Evolutionary conservation across 2,329 filamentous ascomycete species (phyloP).

Genomic region (Ophiostoma pallidulum): DNA sequence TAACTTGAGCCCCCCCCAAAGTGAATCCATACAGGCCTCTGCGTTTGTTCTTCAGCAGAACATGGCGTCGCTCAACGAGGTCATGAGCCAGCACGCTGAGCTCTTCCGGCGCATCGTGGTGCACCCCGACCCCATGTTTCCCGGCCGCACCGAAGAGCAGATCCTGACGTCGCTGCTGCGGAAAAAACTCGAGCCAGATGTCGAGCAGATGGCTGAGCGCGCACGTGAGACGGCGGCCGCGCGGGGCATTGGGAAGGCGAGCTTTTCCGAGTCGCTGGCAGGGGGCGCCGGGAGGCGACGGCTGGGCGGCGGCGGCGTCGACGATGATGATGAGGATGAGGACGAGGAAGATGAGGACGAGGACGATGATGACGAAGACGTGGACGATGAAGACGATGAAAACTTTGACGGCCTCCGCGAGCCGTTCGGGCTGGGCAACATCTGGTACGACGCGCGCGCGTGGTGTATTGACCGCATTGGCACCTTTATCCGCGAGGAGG

Average conservation of each 20-base stretch:
- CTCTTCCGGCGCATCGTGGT: slow-evolving; percentile 62
- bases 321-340: slow-evolving; percentile 19
- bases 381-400: slow-evolving; percentile 27
- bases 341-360: slow-evolving; percentile 25
- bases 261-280: slow-evolving; percentile 19
- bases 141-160: slow-evolving; percentile 55
- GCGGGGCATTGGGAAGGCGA: slow-evolving; percentile 23
- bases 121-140: slow-evolving; percentile 68
- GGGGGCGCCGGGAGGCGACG: neutral
- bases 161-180: slow-evolving; percentile 62
- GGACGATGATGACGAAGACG: slow-evolving; percentile 30
- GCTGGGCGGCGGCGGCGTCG: neutral
- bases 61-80: slow-evolving; percentile 55
- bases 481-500: slow-evolving; percentile 35
- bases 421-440: slow-evolving; percentile 26
- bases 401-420: slow-evolving; percentile 27
- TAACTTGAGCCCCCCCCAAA: slow-evolving; percentile 29
- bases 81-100: slow-evolving; percentile 54
- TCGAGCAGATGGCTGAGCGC: slow-evolving; percentile 62
- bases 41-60: slow-evolving; percentile 62
- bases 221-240: slow-evolving; percentile 41
- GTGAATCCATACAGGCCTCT: slow-evolving; percentile 63
- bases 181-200: slow-evolving; percentile 72
- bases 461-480: slow-evolving; percentile 25
- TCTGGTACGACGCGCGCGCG: slow-evolving; percentile 28